A percentile compares a stretch with the other conserved stretches of the same genome.
Conservation (phyloP, 306 rosid genomes). For the Cercis canadensis region DNA sequence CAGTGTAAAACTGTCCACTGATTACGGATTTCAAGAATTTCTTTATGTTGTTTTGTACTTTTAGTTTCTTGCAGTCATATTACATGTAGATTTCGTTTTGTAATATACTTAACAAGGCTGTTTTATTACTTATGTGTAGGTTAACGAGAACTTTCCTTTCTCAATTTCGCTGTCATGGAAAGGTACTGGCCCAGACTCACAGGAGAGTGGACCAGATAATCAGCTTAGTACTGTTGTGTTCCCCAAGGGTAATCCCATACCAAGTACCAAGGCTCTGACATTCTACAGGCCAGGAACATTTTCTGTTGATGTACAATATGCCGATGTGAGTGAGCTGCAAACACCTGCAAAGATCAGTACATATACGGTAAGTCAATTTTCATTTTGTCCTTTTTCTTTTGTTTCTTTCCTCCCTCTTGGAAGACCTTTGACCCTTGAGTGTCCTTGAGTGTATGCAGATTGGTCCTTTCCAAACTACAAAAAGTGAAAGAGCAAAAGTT, state of each 20-base stretch:
- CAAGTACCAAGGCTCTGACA: slow-evolving; percentile 80
- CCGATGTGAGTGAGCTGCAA: slow-evolving; percentile 63
- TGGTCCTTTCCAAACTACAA: slow-evolving; percentile 79
- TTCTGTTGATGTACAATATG: slow-evolving; percentile 73
- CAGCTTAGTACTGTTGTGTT: slow-evolving; percentile 66
- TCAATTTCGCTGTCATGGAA: slow-evolving; percentile 81
- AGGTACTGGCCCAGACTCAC: slow-evolving; percentile 73
- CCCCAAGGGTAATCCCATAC: slow-evolving; percentile 82
- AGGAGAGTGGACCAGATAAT: slow-evolving; percentile 62
- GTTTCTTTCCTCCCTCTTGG: neutral
- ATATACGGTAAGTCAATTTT: slow-evolving; percentile 62
- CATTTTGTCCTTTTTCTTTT: neutral
- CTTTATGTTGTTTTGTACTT: neutral
- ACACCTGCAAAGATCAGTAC: slow-evolving; percentile 76
- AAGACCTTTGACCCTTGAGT: neutral
- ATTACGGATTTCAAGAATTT: neutral
- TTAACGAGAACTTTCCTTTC: slow-evolving; percentile 83
- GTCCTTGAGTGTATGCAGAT: slow-evolving; percentile 59
- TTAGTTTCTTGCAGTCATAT: neutral
- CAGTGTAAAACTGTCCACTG: neutral
- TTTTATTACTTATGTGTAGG: slow-evolving; percentile 51
- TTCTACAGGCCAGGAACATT: slow-evolving; percentile 74
- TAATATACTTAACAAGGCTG: neutral
- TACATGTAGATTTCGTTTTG: neutral
- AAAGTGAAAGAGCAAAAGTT: slow-evolving; percentile 65